Conservation (phyloP, 2,329 filamentous ascomycete species). For the Scedosporium aurantiacum region DNA sequence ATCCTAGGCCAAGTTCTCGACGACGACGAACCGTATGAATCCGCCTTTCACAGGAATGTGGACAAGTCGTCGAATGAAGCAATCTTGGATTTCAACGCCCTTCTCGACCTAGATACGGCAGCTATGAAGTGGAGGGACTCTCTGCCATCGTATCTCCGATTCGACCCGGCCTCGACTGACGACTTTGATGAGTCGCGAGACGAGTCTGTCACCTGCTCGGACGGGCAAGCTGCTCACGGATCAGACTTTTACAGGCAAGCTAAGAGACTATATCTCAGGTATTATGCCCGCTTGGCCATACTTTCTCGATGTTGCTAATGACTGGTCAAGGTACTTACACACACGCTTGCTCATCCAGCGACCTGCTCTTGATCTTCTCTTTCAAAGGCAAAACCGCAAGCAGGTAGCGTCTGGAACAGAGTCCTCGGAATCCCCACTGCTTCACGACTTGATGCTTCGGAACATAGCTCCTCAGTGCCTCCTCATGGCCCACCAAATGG, state of each 20-base stretch:
- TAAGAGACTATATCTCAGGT: background rate
- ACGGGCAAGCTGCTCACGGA: background rate
- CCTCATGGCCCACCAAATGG: background rate
- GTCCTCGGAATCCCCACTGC: background rate
- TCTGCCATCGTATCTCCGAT: background rate
- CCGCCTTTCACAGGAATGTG: background rate
- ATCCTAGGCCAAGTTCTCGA: background rate
- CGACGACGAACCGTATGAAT: background rate
- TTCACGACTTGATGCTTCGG: background rate
- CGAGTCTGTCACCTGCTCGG: background rate
- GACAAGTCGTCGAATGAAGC: background rate
- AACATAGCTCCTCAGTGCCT: background rate
- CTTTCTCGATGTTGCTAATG: background rate
- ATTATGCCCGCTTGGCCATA: background rate
- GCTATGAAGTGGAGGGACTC: background rate
- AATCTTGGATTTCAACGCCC: background rate
- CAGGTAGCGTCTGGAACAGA: background rate
- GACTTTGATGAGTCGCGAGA: background rate
- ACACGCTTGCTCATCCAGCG: background rate
- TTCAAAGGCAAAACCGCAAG: background rate
- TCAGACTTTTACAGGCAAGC: background rate
- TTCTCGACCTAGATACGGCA: background rate
- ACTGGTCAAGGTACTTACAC: background rate
- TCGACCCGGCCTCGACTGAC: background rate
- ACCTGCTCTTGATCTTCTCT: background rate